Evolutionary conservation across 2,329 filamentous ascomycete species (phyloP).

Genomic region (Gaeumannomyces sp.): DNA sequence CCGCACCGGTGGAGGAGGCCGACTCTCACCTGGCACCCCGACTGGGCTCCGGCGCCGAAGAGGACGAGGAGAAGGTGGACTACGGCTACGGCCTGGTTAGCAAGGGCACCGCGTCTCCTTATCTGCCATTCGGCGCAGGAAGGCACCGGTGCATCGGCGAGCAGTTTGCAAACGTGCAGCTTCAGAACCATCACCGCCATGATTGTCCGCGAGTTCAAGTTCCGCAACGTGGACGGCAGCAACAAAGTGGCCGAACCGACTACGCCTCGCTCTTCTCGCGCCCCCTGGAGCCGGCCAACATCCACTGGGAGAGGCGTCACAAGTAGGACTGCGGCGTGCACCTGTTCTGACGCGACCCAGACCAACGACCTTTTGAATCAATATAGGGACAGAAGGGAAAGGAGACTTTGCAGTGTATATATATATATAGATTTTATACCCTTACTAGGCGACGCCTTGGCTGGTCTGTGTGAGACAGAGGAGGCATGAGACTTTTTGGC

Average conservation of each 20-base stretch:
- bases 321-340: conserved; percentile 14
- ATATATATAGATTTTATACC: background rate
- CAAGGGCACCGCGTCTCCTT: conserved; percentile 85
- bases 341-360: background rate
- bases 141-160: conserved; percentile 93
- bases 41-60: conserved; percentile 23
- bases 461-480: background rate
- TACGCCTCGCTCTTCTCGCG: conserved; percentile 68
- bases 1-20: conserved; percentile 84
- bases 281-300: conserved; percentile 62
- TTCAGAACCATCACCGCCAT: conserved; percentile 78
- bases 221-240: conserved; percentile 68
- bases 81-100: conserved; percentile 91
- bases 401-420: background rate
- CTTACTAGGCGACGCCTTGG: background rate
- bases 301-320: conserved; percentile 69
- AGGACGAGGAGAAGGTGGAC: conserved; percentile 72
- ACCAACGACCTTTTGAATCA: background rate
- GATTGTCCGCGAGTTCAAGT: conserved; percentile 72
- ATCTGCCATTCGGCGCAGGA: conserved; percentile 89
- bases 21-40: conserved; percentile 50
- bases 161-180: conserved; percentile 90
- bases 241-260: conserved; percentile 62
- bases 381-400: background rate
- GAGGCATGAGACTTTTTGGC: background rate